These are phyloP conservation scores for Picochlorum sp. DNA, from an alignment of 139 green algal genomes.

Conservation along the genomic window DNA sequence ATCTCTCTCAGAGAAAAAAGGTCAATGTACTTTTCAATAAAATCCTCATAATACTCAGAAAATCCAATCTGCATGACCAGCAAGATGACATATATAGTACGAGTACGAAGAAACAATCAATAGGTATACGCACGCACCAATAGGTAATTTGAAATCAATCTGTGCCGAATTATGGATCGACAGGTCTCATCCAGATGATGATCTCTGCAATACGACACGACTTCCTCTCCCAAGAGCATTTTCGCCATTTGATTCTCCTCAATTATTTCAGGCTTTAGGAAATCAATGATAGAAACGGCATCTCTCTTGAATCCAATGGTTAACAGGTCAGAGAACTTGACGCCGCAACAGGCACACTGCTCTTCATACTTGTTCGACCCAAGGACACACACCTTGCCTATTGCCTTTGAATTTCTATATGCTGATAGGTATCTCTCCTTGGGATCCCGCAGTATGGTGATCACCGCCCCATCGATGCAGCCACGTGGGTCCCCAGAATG, in stretches of 20 bases:
- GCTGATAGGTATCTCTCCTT: neutral
- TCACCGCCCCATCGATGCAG: neutral
- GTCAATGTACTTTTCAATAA: neutral
- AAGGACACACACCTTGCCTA: neutral
- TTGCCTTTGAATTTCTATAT: neutral
- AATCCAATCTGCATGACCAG: neutral
- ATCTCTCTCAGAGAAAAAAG: neutral
- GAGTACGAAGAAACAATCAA: too few relatives aligned
- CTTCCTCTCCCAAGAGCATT: neutral
- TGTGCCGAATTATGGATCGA: neutral
- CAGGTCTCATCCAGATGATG: neutral
- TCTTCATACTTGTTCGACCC: neutral
- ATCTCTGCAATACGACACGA: neutral
- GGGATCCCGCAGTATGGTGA: neutral
- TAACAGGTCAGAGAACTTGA: neutral
- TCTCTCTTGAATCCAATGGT: neutral
- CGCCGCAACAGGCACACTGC: neutral
- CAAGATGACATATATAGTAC: too few relatives aligned
- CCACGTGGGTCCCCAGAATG: neutral
- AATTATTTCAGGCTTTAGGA: neutral
- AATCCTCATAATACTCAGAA: slow-evolving; percentile 6
- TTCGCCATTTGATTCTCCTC: neutral
- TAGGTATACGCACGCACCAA: neutral
- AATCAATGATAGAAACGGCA: neutral
- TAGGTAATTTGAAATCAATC: neutral